Conservation (phyloP, 2,329 filamentous ascomycete genomes). For the Dissoconium aciculare region DNA sequence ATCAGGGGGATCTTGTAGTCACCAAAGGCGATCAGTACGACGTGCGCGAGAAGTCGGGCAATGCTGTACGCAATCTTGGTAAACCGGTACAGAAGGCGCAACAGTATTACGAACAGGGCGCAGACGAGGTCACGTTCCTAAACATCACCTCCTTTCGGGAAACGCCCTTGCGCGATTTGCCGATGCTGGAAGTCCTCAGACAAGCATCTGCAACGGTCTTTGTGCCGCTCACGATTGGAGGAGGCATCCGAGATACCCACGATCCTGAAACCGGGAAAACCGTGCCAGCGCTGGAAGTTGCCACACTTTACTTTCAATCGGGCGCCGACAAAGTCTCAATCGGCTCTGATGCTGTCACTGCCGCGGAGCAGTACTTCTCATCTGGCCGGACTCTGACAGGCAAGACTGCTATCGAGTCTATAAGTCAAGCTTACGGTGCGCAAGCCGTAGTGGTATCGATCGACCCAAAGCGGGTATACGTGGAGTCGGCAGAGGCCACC, state of each 20-base stretch:
- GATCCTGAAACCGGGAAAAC: constrained; percentile 68
- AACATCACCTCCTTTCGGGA: constrained; percentile 98
- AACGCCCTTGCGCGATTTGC: constrained; percentile 77
- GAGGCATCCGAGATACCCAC: constrained; percentile 82
- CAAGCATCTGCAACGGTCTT: constrained; percentile 83
- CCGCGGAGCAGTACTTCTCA: constrained; percentile 79
- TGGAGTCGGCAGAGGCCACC: constrained; percentile 52
- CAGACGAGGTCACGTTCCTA: constrained; percentile 91
- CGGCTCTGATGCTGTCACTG: constrained; percentile 82
- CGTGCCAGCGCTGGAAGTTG: constrained; percentile 82
- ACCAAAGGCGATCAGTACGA: constrained; percentile 99
- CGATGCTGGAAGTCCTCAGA: constrained; percentile 89
- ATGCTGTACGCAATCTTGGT: constrained; percentile 74
- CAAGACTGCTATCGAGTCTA: constrained; percentile 86
- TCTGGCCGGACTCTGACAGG: constrained; percentile 55
- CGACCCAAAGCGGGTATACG: constrained; percentile 84
- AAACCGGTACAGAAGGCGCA: constrained; percentile 93
- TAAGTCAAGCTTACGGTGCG: constrained; percentile 82
- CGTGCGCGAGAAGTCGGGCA: constrained; percentile 67
- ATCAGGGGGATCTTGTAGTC: constrained; percentile 85
- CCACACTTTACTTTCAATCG: constrained; percentile 91
- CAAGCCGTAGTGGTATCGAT: constrained; percentile 94
- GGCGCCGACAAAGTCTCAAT: constrained; percentile 97
- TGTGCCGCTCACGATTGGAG: constrained; percentile 87
- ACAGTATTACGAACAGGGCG: constrained; percentile 89